Evolutionary conservation across 192 early-diverging fungal species (phyloP), one percentile per base, ranked within the genome.

Genomic region (Chytriomyces hyalinus): DNA sequence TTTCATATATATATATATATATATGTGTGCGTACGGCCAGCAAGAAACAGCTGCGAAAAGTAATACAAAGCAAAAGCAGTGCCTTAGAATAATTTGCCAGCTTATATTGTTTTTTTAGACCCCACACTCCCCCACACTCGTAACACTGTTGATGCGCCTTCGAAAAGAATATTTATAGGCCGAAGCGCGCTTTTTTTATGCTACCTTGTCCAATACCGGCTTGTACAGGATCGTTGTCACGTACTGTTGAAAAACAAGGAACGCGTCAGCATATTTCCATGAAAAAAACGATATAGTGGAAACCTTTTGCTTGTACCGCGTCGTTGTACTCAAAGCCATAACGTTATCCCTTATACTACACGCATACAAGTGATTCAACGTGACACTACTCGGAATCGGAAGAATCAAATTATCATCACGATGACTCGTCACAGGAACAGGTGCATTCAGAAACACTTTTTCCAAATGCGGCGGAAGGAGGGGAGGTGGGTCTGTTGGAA

Each of bases 281-380:
- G 10, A 59, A 62, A 13, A 36, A 49, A 50, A 67, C 24, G 46
- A 24, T 13, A 61, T 15, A 70, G 36, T 36, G 36, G 7, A 50
- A 36, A 89, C 87, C 92, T 99, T 99, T 74, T 94, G 94, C 65
- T 94, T 87, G 80, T 99, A 99, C 67, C 97, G 89, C 46, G 93
- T 90, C 13, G 97, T 98, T 36, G 88, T 90, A 43, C 92, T 92
- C 51, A 99, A 86, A 13, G 96, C 96, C 93, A 99, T 94, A 17
- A 99, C 96, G 11, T 95, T 94, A 71, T 98, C 94, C 70, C 93
- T 90, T 66, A 99, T 98, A 10, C 93, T 94, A 78, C 94, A 97
- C 6, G 97, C 96, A 80, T 97, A 98, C 57, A 99, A 82, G 80
- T 99, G 97, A 79, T 98, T 98, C 70, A 99, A 80, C 26, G 92